Evolutionary conservation across 192 early-diverging fungal species (phyloP).

Genomic region (Allomyces javanicus): DNA sequence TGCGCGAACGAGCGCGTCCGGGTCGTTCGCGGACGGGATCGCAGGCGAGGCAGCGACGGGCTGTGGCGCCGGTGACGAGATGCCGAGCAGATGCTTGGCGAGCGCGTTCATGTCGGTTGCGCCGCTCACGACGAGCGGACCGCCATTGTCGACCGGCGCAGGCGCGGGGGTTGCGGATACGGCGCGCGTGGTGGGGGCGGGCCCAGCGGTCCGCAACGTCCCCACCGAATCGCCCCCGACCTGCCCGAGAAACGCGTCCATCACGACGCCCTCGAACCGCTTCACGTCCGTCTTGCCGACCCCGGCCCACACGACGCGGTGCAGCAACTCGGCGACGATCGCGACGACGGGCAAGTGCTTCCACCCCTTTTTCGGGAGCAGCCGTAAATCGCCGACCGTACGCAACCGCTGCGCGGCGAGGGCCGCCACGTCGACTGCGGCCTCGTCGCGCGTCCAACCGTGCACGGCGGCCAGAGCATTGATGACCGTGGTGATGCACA

Average conservation of each 20-base stretch:
- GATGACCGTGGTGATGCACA: not conserved
- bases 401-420: not conserved
- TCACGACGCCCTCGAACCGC: not conserved
- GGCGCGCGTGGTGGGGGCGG: not conserved
- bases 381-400: not conserved
- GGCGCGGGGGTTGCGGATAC: not conserved
- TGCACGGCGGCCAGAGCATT: not conserved
- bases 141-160: not conserved
- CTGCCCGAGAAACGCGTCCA: not conserved
- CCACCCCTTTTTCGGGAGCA: not conserved
- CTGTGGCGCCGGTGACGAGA: not conserved
- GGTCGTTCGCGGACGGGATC: not conserved
- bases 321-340: not conserved
- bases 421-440: not conserved
- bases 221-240: not conserved
- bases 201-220: not conserved
- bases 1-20: not conserved
- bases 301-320: too few species aligned
- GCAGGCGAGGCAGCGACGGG: not conserved
- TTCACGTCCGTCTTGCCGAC: not conserved
- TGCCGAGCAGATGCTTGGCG: not conserved
- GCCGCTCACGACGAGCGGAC: not conserved
- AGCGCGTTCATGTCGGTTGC: not conserved
- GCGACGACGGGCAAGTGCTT: not conserved
- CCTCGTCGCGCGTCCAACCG: not conserved